Conservation (phyloP, 805 yeast species). For the Kodamaea fukazawae region DNA sequence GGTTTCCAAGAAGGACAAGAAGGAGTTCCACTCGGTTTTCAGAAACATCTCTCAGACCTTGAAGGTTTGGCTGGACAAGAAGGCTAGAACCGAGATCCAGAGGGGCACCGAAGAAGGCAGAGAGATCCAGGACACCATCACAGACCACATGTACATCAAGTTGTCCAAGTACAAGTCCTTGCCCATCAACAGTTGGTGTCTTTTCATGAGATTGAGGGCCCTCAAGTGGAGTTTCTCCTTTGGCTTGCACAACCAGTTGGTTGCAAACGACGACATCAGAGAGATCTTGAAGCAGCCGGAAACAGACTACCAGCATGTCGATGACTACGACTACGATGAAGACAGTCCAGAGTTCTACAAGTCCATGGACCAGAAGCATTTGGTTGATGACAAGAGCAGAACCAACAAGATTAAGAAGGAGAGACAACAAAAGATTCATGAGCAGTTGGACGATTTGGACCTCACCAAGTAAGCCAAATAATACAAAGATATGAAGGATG, state of each 20-base stretch:
- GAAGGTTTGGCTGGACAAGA: conserved; percentile 35
- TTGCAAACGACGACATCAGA: conserved; percentile 32
- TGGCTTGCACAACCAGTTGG: conserved; percentile 50
- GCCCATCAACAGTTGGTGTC: conserved; percentile 50
- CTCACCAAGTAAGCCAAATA: conserved; percentile 9
- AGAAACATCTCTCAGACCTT: conserved; percentile 55
- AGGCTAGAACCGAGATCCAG: conserved; percentile 33
- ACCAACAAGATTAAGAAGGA: conserved; percentile 37
- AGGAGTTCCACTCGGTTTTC: conserved; percentile 56
- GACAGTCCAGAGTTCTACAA: conserved; percentile 3
- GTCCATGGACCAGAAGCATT: conserved; percentile 16
- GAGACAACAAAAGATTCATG: conserved; percentile 32
- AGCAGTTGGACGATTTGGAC: conserved; percentile 30
- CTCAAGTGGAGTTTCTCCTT: conserved; percentile 52
- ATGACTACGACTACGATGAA: conserved; percentile 9
- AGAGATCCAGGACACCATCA: conserved; percentile 29
- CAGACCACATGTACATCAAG: conserved; percentile 38
- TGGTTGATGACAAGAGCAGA: conserved; percentile 31
- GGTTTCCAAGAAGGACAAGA: conserved; percentile 61
- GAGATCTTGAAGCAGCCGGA: conserved; percentile 37
- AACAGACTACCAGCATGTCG: conserved; percentile 6
- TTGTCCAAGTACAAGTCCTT: conserved; percentile 45
- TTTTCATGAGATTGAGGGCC: conserved; percentile 46
- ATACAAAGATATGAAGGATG: neutral
- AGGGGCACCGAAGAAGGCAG: conserved; percentile 35